Conservation (phyloP, 73 alveolate species). For the Paramecium primaurelia region DNA sequence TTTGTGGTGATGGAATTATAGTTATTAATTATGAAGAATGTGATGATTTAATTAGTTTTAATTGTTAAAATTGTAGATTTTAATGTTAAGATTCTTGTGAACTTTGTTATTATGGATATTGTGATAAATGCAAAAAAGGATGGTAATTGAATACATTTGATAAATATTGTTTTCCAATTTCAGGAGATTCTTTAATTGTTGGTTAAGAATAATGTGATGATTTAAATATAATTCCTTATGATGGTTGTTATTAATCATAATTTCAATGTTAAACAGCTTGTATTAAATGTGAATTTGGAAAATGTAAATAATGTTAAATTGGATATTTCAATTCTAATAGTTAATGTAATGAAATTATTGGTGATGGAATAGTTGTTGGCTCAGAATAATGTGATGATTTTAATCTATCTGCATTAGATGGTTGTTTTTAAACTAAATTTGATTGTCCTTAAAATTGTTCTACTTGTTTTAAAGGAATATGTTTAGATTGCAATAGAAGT, state of each 20-base stretch:
- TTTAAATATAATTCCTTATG: not conserved
- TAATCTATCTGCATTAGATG: slow-evolving; percentile 33
- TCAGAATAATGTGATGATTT: slow-evolving; percentile 63
- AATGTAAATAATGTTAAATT: not conserved
- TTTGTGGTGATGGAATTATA: not conserved
- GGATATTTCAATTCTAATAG: slow-evolving; percentile 2
- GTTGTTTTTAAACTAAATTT: slow-evolving; percentile 39
- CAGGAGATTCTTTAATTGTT: not conserved
- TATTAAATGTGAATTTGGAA: not conserved
- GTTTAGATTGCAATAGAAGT: not conserved
- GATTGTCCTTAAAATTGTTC: not conserved
- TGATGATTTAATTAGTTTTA: not conserved
- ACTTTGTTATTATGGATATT: not conserved
- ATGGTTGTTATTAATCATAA: not conserved
- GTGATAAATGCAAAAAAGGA: not conserved
- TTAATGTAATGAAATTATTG: not conserved
- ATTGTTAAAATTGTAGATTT: not conserved
- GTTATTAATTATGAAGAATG: not conserved
- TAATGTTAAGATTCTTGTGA: not conserved
- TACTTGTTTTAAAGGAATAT: not conserved
- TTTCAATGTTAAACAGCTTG: not conserved
- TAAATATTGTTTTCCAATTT: not conserved
- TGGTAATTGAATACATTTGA: not conserved
- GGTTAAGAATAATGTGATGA: slow-evolving; percentile 31
- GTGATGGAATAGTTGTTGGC: slow-evolving; percentile 40